Percentiles rank a stretch among this genome's conserved stretches.
phyloP scores from a whole-genome alignment of 805 yeast species.

The Starmerella apicola region DNA sequence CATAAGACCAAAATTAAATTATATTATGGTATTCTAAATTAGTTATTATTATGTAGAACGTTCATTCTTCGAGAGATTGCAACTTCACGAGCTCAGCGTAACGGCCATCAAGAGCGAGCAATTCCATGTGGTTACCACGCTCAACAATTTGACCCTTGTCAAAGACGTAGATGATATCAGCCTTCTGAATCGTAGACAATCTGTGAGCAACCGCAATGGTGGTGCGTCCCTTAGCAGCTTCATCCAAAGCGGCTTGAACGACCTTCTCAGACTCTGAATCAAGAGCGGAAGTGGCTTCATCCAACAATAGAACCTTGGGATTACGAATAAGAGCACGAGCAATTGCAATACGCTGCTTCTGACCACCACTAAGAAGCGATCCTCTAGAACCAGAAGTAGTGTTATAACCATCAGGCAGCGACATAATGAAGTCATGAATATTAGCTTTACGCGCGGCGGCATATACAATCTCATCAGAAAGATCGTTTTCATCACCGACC shows the following conservation, averaged over 20 bases:
- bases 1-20: too few species aligned
- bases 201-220: slow-evolving; percentile 80
- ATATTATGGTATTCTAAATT: too few species aligned
- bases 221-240: slow-evolving; percentile 60
- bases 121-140: slow-evolving; percentile 40
- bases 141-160: slow-evolving; percentile 52
- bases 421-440: slow-evolving; percentile 42
- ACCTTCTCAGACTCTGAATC: slow-evolving; percentile 62
- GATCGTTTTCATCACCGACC: slow-evolving; percentile 23
- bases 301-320: slow-evolving; percentile 51
- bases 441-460: slow-evolving; percentile 42
- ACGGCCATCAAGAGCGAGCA: slow-evolving; percentile 30
- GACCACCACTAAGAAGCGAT: slow-evolving; percentile 57
- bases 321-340: slow-evolving; percentile 60
- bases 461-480: slow-evolving; percentile 34
- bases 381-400: slow-evolving; percentile 47
- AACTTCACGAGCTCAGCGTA: slow-evolving; percentile 32
- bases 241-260: slow-evolving; percentile 58
- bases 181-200: slow-evolving; percentile 52
- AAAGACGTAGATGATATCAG: slow-evolving; percentile 50
- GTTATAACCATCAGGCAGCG: slow-evolving; percentile 49
- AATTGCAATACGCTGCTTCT: slow-evolving; percentile 64
- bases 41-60: background rate
- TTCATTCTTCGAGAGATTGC: slow-evolving; percentile 27
- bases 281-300: slow-evolving; percentile 58